Evolutionary conservation across 805 yeast genomes (phyloP), one percentile per base, ranked within the genome.

Genomic region (Candida wancherniae): DNA sequence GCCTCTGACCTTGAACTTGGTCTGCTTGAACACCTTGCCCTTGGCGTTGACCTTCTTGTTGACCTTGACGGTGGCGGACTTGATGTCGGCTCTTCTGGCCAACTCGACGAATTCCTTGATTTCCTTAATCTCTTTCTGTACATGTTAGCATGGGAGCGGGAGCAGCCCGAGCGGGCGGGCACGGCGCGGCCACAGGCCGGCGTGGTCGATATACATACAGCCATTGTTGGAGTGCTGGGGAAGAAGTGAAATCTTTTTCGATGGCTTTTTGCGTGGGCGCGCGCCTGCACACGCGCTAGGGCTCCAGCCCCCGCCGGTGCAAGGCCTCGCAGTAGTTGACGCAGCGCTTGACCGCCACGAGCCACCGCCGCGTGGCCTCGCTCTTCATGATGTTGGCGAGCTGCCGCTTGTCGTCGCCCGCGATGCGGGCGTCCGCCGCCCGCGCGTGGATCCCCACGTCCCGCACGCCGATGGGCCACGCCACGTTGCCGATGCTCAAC

Each of bases 1-100:
- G 69, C 97, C 96, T 80, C 97, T 87, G 62, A 92, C 85, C 84
- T 92, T 92, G 88, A 92, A 92, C 75, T 92, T 92, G 75, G 96
- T 87, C 73, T 84, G 92, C 73, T 83, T 82, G 80, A 75, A 75
- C 53, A 73, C 72, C 76, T 82, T 82, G 69, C 92, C 94, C 67
- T 72, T 71, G 54, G 82, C 75, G 74, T 78, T 80, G 61, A 80
- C 55, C 71, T 82, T 80, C 65, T 75, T 69, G 86, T 86, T 86
- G 74, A 81, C 79, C 82, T 92, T 92, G 77, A 92, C 84, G 65
- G 88, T 80, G 58, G 95, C 96, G 48, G 82, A 70, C 71, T 77
- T 77, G 64, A 92, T 86, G 79, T 88, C 97, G 61, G 87, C 77
- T 79, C 97, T 81, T 79, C 87, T 82, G 66, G 92, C 86, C 69